Evolutionary conservation across 2,329 filamentous ascomycete species (phyloP), one percentile per base, ranked within the genome.

Genomic region (Neonectria punicea): DNA sequence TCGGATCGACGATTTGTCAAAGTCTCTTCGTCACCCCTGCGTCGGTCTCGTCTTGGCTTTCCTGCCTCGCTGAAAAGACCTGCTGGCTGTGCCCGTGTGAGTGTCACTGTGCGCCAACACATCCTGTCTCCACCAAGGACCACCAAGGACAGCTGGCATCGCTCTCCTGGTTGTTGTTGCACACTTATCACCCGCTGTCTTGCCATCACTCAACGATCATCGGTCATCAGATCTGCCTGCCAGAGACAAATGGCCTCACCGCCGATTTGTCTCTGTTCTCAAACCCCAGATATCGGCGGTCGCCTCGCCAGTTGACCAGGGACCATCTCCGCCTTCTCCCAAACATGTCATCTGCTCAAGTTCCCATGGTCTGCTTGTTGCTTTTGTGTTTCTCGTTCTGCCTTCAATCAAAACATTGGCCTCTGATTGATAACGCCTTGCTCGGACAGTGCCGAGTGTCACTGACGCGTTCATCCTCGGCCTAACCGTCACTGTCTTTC

Each of bases 81-180:
- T 51, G 8, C 28, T n/a, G 8, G 25, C 9, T n/a, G 25, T 16
- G 7, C 36, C 14, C 36, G 16, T 39, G 34, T 16, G 13, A 36
- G n/a, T 51, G 18, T 51, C n/a, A 22, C n/a, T 18, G 28, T 51
- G 49, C 30, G 55, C 55, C 61, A 63, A 53, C 55, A 46, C 55
- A 41, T 13, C 49, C 32, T 18, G 39, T 49, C 39, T 53, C 56
- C 61, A 58, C 56, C 55, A 22, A 20, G 46, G 25, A 50, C 56
- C 61, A 58, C 56, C 55, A 22, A 20, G 46, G 25, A 50, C 50
- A 55, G 20, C 41, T 63, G 43, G 55, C 50, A 54, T 55, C 30
- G 16, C n/a, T 47, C 51, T 34, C 47, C 46, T 25, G 16, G 14
- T 28, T 18, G 14, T 28, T 18, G 49, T 34, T 30, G 32, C 49